These are phyloP conservation scores for Zizania latifolia DNA, from an alignment of 176 grass and related monocot genomes.

Conservation along the genomic window DNA sequence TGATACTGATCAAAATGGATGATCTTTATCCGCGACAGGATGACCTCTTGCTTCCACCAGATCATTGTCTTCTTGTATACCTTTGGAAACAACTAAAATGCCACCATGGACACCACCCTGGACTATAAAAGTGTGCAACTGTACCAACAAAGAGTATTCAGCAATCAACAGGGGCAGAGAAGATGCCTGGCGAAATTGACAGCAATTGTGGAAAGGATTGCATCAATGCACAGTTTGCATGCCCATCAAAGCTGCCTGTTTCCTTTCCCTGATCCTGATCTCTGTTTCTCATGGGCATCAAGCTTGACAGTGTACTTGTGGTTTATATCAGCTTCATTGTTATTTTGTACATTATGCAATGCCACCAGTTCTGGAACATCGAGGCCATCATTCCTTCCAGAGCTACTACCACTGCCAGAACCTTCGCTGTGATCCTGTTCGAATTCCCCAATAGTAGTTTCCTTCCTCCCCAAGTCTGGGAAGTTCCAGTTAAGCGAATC, in stretches of 20 bases:
- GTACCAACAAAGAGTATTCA: background rate
- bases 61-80: background rate
- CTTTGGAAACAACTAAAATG: conserved; percentile 1
- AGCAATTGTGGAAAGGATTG: background rate
- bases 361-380: conserved; percentile 45
- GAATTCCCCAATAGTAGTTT: conserved; percentile 28
- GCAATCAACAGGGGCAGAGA: background rate
- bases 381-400: conserved; percentile 56
- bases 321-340: conserved; percentile 8
- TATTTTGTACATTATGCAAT: conserved; percentile 21
- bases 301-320: conserved; percentile 26
- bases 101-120: conserved; percentile 11
- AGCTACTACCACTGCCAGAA: conserved; percentile 56
- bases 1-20: background rate
- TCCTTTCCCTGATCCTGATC: conserved; percentile 26
- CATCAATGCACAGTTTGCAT: conserved; percentile 4
- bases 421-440: conserved; percentile 40
- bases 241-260: conserved; percentile 35
- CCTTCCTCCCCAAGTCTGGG: conserved; percentile 53
- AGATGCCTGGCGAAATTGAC: background rate
- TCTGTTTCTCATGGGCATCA: conserved; percentile 42
- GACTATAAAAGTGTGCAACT: background rate
- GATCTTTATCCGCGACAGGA: background rate
- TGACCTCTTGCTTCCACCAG: background rate
- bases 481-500: conserved; percentile 52